Base-by-base conservation (phyloP, 192 early-diverging fungal genomes). In the Coemansia sp. region DNA sequence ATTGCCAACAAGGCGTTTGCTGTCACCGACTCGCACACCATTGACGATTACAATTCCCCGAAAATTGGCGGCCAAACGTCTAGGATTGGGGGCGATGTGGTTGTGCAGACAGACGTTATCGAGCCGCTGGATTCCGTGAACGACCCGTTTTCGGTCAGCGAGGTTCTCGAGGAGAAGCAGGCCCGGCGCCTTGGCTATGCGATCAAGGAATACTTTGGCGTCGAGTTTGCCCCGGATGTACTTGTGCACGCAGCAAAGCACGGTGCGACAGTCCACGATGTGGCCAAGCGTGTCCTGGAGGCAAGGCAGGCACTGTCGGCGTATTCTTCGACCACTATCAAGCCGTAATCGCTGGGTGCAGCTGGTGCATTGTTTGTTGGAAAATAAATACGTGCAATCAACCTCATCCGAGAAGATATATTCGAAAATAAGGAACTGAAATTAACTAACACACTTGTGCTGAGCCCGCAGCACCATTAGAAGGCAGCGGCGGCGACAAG, bases 131-230 rank as follows among this genome's bases (percentile, higher is more conserved):
- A 62, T 21, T 59, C 64, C 1, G 57, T 69, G 4, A 44, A 67
- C 23, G 80, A 81, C 28, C 57, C 44, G 28, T 65, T 77, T 53
- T 56, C 74, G 1, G 60, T 66, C 4, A 66, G 65, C 28, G 66
- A 59, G 28, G 66, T 70, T 30, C 53, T 77, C 42, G 70, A 73
- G 43, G 88, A 92, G 50, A 45, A 62, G 7, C 83, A 86, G 52
- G 84, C 88, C 4, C 73, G 76, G 54, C 82, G 92, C 16, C 84
- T 95, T 24, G 91, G 90, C 18, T 91, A 94, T 65, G 90, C 83
- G 10, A 88, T 95, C 58, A 86, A 87, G 52, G 71, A 86, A 33
- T 85, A 90, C 58, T 95, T 90, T 70, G 91, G 90, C 23, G 84
- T 98, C 35, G 93, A 98, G 64, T 95, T 98, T 77, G 84, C 91